phyloP scores from a whole-genome alignment of 495 filamentous ascomycete genomes.

The Aspergillus coremiiformis region DNA sequence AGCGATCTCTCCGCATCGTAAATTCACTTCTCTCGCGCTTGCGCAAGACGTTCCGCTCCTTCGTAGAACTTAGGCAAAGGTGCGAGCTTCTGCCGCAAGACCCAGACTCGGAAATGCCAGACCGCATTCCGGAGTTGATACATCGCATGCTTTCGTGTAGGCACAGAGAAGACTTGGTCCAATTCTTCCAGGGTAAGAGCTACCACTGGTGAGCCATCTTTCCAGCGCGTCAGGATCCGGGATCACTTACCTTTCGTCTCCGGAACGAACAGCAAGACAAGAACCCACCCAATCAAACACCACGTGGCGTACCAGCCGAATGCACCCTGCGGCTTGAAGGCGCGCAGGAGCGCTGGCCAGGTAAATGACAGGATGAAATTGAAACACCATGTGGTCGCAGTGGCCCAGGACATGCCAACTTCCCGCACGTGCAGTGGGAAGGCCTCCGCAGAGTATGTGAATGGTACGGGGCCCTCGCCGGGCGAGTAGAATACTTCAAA shows the following conservation, averaged over 20 bases:
- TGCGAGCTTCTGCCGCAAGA: conserved; percentile 42
- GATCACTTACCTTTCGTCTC: conserved; percentile 48
- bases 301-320: conserved; percentile 58
- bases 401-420: conserved; percentile 60
- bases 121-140: conserved; percentile 41
- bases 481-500: conserved; percentile 48
- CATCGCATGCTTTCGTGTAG: conserved; percentile 40
- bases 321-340: conserved; percentile 48
- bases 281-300: conserved; percentile 49
- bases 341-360: conserved; percentile 42
- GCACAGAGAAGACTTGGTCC: conserved; percentile 47
- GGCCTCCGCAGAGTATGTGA: conserved; percentile 52
- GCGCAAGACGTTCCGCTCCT: conserved; percentile 24
- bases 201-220: conserved; percentile 10
- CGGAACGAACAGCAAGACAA: conserved; percentile 49
- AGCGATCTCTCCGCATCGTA: neutral
- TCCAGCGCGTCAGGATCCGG: conserved; percentile 1
- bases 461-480: conserved; percentile 51
- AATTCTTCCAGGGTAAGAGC: conserved; percentile 46
- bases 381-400: conserved; percentile 45
- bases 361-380: conserved; percentile 52
- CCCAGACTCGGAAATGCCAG: conserved; percentile 47
- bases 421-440: conserved; percentile 57
- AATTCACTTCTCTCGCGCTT: conserved; percentile 39
- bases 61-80: conserved; percentile 41